A percentile compares a stretch with the other conserved stretches of the same genome.
Conservation (phyloP, 108 stramenopile genomes). For the Fragilariopsis cylindrus region DNA sequence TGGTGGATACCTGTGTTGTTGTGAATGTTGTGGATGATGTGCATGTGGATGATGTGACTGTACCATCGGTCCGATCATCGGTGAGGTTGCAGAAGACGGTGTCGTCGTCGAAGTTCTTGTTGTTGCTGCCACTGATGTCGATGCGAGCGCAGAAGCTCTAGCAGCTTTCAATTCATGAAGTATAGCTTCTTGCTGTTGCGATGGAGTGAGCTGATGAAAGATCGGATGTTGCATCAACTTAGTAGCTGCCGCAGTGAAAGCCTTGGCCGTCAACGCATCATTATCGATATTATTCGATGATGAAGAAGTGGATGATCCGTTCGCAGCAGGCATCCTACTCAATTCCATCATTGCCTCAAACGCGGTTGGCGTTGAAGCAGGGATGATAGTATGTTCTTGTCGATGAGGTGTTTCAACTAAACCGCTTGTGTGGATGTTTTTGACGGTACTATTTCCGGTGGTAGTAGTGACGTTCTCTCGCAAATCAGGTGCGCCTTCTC, state of each 20-base stretch:
- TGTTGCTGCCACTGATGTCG: conserved; percentile 1
- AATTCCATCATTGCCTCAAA: conserved; percentile 4
- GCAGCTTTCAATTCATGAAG: background rate
- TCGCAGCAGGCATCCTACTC: background rate
- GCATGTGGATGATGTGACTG: background rate
- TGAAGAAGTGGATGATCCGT: background rate
- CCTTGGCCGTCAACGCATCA: background rate
- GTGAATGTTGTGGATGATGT: background rate
- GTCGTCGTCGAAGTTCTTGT: background rate
- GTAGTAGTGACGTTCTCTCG: conserved; percentile 18
- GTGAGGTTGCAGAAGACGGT: background rate
- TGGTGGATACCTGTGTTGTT: background rate
- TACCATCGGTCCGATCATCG: background rate
- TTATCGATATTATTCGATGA: background rate
- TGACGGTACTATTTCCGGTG: background rate
- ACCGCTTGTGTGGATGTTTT: background rate
- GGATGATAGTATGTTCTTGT: background rate
- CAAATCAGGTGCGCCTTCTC: conserved; percentile 73
- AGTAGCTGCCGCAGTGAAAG: background rate
- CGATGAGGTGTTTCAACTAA: background rate
- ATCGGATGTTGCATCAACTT: conserved; percentile 2
- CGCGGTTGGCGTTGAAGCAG: background rate
- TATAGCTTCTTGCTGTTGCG: conserved; percentile 1
- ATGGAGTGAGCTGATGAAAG: conserved; percentile 6
- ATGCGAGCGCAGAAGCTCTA: background rate